These are phyloP conservation scores for Boechera divaricarpa DNA, from an alignment of 345 rosid genomes.

Conservation along the genomic window DNA sequence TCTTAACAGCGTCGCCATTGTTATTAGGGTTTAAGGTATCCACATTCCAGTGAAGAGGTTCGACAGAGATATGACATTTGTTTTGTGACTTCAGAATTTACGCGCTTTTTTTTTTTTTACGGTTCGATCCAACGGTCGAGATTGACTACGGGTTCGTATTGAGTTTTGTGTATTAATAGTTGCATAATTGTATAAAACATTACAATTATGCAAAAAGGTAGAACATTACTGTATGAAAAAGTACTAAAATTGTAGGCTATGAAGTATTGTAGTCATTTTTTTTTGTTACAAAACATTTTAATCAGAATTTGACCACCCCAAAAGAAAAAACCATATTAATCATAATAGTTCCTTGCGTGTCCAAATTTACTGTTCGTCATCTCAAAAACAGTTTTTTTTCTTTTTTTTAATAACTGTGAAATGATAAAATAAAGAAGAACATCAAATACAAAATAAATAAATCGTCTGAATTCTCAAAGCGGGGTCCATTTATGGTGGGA, in stretches of 20 bases:
- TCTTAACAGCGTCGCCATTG: slow-evolving; percentile 61
- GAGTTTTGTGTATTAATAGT: no score
- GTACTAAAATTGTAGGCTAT: no score
- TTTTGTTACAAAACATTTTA: not conserved
- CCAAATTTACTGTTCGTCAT: not conserved
- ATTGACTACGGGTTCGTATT: not conserved
- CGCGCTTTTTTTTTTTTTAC: not conserved
- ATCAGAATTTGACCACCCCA: no score
- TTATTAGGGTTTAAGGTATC: slow-evolving; percentile 33
- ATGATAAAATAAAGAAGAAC: no score
- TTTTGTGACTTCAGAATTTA: not conserved
- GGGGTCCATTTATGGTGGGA: slow-evolving; percentile 31
- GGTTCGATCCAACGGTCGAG: slow-evolving; percentile 17
- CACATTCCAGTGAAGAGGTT: not conserved
- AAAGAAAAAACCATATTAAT: not conserved
- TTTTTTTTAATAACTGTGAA: no score
- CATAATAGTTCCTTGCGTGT: slow-evolving; percentile 28
- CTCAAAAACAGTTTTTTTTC: not conserved
- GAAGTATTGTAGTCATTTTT: no score
- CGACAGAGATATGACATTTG: not conserved
- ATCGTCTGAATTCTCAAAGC: not conserved
- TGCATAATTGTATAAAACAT: no score
- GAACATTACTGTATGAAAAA: no score
- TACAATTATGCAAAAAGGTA: no score
- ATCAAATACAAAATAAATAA: not conserved